Evolutionary conservation across 371 early-diverging fungal species (phyloP).

Genomic region (Smittium mucronatum): DNA sequence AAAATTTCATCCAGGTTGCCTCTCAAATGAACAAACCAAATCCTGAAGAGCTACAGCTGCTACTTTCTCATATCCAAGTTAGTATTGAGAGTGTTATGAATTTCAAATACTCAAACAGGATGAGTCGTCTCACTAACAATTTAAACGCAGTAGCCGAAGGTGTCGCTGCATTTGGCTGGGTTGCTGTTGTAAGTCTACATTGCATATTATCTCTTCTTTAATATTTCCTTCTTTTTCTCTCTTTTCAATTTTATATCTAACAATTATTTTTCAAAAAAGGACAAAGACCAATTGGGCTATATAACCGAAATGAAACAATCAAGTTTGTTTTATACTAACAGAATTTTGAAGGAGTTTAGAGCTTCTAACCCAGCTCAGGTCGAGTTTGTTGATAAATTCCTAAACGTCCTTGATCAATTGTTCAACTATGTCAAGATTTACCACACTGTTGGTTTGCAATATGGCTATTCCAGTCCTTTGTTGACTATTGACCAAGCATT

Average conservation of each 20-base stretch:
- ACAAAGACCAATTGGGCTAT: constrained; percentile 75
- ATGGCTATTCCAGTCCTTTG: constrained; percentile 63
- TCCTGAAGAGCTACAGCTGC: constrained; percentile 31
- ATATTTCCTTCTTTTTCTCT: not conserved
- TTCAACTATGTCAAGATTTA: constrained; percentile 72
- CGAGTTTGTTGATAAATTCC: constrained; percentile 65
- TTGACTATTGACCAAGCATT: constrained; percentile 9
- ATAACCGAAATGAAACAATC: constrained; percentile 82
- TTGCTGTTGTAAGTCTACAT: constrained; percentile 37
- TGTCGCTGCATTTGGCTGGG: constrained; percentile 85
- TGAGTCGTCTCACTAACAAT: constrained; percentile 57
- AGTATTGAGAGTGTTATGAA: constrained; percentile 48
- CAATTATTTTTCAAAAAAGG: too few relatives aligned
- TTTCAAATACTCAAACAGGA: constrained; percentile 60
- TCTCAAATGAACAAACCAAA: constrained; percentile 65
- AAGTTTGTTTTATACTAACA: constrained; percentile 82
- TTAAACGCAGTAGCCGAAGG: constrained; percentile 78
- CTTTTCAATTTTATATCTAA: too few relatives aligned
- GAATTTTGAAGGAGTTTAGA: constrained; percentile 78
- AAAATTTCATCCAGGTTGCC: constrained; percentile 59
- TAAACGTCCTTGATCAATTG: constrained; percentile 54
- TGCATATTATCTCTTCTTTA: constrained; percentile 34
- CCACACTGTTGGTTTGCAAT: constrained; percentile 80
- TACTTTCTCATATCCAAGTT: constrained; percentile 59
- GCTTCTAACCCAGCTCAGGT: constrained; percentile 75